These are phyloP conservation scores for Colletotrichum camelliae DNA, from an alignment of 2,329 filamentous ascomycete genomes.

Conservation along the genomic window DNA sequence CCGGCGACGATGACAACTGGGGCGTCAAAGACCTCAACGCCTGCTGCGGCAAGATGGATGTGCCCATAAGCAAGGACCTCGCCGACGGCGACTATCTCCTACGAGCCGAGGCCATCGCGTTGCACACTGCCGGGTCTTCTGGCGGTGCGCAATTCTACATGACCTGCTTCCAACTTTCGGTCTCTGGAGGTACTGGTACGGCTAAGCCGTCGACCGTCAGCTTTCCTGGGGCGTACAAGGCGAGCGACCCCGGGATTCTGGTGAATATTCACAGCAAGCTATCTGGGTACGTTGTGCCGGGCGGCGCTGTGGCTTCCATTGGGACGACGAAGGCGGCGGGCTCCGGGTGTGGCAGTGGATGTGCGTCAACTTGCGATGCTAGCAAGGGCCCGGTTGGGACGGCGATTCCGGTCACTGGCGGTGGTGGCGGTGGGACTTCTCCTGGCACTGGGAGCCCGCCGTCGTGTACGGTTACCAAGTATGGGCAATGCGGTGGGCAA, in stretches of 20 bases:
- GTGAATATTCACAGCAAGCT: constrained; percentile 52
- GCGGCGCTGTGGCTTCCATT: constrained; percentile 45
- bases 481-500: constrained; percentile 44
- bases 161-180: constrained; percentile 42
- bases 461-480: constrained; percentile 37
- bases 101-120: constrained; percentile 53
- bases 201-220: constrained; percentile 34
- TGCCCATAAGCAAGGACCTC: constrained; percentile 37
- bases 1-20: constrained; percentile 51
- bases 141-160: constrained; percentile 44
- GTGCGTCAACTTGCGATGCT: constrained; percentile 42
- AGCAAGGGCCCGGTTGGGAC: constrained; percentile 34
- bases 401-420: constrained; percentile 21
- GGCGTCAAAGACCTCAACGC: constrained; percentile 44
- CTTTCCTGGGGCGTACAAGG: constrained; percentile 50
- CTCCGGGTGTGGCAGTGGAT: constrained; percentile 40
- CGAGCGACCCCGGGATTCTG: constrained; percentile 49
- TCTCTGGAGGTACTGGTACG: constrained; percentile 28
- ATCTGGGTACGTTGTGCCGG: constrained; percentile 45
- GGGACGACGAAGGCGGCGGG: constrained; percentile 46
- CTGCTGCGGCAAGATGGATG: constrained; percentile 47
- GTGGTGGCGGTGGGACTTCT: background rate
- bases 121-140: constrained; percentile 44
- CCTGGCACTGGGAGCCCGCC: constrained; percentile 10
- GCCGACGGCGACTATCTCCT: constrained; percentile 48